Evolutionary conservation across 2,329 filamentous ascomycete genomes (phyloP).

Genomic region (Cadophora sp.): DNA sequence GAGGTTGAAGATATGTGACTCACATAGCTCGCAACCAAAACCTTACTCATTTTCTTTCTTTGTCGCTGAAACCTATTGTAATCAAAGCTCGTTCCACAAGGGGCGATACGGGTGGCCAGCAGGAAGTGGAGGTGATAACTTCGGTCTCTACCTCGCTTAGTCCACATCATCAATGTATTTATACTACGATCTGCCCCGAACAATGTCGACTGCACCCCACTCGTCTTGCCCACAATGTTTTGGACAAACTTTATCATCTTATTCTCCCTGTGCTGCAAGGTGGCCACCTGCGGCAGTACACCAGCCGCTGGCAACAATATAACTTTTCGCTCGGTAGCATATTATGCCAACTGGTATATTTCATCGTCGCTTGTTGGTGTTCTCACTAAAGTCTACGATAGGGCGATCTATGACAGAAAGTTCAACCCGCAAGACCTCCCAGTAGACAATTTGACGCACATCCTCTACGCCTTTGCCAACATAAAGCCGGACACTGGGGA

Average conservation of each 20-base stretch:
- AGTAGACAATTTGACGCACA: not conserved
- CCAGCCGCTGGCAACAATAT: not conserved
- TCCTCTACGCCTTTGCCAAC: not conserved
- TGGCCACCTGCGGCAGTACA: not conserved
- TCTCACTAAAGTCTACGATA: not conserved
- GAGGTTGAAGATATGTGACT: not conserved
- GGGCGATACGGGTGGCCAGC: not conserved
- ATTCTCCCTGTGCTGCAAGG: not conserved
- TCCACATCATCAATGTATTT: constrained; percentile 2
- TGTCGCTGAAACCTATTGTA: not conserved
- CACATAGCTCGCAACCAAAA: not conserved
- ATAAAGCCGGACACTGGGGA: not conserved
- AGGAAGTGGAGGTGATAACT: constrained; percentile 1
- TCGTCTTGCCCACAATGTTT: constrained; percentile 8
- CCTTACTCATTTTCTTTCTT: not conserved
- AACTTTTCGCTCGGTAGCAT: not conserved
- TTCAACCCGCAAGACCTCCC: not conserved
- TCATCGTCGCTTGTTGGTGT: not conserved
- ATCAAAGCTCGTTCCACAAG: not conserved
- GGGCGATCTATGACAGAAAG: not conserved
- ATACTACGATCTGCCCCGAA: constrained; percentile 3
- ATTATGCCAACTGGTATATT: constrained; percentile 1
- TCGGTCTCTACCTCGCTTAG: constrained; percentile 6
- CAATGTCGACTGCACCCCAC: not conserved
- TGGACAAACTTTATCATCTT: constrained; percentile 1